Evolutionary conservation across 2,329 filamentous ascomycete genomes (phyloP).

Genomic region (Calonectria honghensis): DNA sequence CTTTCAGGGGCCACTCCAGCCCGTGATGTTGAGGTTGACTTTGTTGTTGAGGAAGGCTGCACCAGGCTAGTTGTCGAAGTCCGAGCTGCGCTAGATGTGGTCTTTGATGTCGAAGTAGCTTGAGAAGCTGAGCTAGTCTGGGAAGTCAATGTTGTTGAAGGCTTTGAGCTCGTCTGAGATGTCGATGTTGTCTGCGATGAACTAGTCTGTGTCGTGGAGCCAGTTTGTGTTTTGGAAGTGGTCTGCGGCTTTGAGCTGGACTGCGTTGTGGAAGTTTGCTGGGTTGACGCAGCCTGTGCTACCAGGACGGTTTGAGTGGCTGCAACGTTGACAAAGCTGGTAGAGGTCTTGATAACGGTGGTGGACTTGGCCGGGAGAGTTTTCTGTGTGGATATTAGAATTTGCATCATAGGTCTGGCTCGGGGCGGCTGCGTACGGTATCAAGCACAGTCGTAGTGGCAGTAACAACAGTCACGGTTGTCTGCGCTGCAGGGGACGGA

Average conservation of each 20-base stretch:
- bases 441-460: constrained; percentile 3
- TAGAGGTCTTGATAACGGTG: neutral
- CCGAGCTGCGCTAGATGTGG: neutral
- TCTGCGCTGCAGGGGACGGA: constrained; percentile 10
- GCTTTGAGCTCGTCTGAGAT: neutral
- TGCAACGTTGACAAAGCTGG: constrained; percentile 6
- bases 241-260: neutral
- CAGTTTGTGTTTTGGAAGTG: neutral
- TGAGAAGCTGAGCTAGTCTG: neutral
- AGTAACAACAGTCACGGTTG: neutral
- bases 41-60: neutral
- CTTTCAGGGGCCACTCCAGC: too few species aligned
- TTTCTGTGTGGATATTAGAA: neutral
- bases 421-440: neutral
- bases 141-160: neutral
- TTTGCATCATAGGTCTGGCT: neutral
- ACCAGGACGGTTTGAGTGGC: neutral
- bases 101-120: neutral
- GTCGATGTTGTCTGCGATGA: too few species aligned
- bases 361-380: constrained; percentile 3
- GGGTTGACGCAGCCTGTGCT: neutral
- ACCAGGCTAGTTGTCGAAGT: neutral
- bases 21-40: neutral
- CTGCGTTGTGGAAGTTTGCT: neutral
- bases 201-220: neutral